These are phyloP conservation scores for Podospora pseudocomata DNA, from an alignment of 495 filamentous ascomycete genomes.

Conservation along the genomic window DNA sequence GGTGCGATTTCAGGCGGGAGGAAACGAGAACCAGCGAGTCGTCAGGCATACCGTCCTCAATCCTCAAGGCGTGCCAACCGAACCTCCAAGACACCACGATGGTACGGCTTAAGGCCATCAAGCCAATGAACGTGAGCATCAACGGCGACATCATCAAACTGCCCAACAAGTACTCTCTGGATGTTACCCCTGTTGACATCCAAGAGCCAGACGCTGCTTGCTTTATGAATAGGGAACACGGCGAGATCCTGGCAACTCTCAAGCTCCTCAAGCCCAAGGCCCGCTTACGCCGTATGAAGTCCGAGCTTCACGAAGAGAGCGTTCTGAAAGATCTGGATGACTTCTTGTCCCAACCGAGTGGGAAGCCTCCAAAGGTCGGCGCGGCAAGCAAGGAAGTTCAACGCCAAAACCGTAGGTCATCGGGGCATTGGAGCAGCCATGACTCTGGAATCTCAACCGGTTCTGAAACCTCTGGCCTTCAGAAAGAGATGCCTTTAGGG, in stretches of 20 bases:
- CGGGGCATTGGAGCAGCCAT: not conserved
- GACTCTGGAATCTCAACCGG: not conserved
- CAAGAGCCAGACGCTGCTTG: not conserved
- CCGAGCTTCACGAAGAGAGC: slow-evolving; percentile 2
- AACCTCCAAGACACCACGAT: slow-evolving; percentile 9
- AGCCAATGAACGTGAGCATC: slow-evolving; percentile 23
- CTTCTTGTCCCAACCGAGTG: not conserved
- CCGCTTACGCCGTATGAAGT: slow-evolving; percentile 3
- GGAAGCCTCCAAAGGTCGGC: not conserved
- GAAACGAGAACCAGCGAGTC: not conserved
- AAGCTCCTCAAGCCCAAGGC: slow-evolving; percentile 10
- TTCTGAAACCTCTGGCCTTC: not conserved
- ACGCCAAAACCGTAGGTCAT: not conserved
- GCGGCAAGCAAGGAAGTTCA: not conserved
- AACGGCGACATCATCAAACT: slow-evolving; percentile 25
- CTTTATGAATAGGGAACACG: not conserved
- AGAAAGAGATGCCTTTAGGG: not conserved
- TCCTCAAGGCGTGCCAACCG: not conserved
- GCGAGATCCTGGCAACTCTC: slow-evolving; percentile 17
- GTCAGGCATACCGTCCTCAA: not conserved
- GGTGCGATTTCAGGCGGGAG: not conserved
- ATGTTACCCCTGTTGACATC: slow-evolving; percentile 17
- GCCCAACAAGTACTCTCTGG: slow-evolving; percentile 27
- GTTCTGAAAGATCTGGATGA: slow-evolving; percentile 13
- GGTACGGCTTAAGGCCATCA: slow-evolving; percentile 22